Evolutionary conservation across 805 yeast species (phyloP).

Genomic region (Pichia occidentalis): DNA sequence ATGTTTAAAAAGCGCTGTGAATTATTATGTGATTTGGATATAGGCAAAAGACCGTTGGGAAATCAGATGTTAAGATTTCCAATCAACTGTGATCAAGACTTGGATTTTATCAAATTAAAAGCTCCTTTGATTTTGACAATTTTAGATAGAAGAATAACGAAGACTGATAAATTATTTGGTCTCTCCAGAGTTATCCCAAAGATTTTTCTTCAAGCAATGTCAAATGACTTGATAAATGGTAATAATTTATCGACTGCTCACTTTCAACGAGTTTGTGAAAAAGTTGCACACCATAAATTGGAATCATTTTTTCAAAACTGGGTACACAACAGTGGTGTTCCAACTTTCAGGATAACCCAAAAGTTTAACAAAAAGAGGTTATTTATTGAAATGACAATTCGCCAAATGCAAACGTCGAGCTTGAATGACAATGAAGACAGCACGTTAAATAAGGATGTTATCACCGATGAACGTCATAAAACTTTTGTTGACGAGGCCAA

Average conservation of each 20-base stretch:
- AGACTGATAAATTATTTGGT: constrained; percentile 92
- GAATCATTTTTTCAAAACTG: constrained; percentile 87
- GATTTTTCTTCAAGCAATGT: constrained; percentile 87
- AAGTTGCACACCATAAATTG: constrained; percentile 79
- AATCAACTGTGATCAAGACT: constrained; percentile 45
- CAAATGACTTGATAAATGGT: constrained; percentile 80
- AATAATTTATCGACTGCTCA: constrained; percentile 70
- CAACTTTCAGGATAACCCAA: constrained; percentile 82
- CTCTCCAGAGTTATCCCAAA: constrained; percentile 87
- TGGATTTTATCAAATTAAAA: constrained; percentile 66
- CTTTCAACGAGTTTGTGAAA: constrained; percentile 90
- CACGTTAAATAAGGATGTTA: background rate
- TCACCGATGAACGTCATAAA: constrained; percentile 5
- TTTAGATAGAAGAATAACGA: constrained; percentile 87
- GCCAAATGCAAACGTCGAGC: constrained; percentile 75
- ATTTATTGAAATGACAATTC: constrained; percentile 88
- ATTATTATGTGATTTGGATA: constrained; percentile 62
- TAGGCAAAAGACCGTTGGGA: constrained; percentile 78
- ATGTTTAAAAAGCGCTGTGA: constrained; percentile 61
- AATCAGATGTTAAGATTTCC: constrained; percentile 63
- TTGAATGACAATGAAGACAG: constrained; percentile 17
- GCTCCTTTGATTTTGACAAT: constrained; percentile 82
- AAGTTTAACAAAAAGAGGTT: constrained; percentile 89
- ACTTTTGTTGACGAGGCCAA: constrained; percentile 40
- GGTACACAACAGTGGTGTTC: constrained; percentile 86